Evolutionary conservation across 1,139 yeast species (phyloP).

Genomic region (Tardiomyces blankii): DNA sequence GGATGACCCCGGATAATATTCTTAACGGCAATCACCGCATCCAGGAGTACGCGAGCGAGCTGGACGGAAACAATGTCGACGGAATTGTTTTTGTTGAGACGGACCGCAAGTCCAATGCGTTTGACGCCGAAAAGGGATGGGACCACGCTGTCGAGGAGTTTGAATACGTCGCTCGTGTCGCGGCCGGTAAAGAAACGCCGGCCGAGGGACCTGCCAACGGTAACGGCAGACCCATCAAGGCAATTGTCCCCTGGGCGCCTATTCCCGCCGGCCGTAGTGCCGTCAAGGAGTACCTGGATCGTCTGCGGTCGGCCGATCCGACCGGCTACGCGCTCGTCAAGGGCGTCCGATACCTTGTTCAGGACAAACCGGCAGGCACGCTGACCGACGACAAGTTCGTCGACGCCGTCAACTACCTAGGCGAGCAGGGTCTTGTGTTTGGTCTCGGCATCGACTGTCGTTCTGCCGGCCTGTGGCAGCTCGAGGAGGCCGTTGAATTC

Average conservation of each 20-base stretch:
- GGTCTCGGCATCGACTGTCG: constrained; percentile 34
- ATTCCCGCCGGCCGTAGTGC: constrained; percentile 1
- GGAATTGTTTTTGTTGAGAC: constrained; percentile 26
- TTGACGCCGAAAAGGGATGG: constrained; percentile 12
- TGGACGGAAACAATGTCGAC: constrained; percentile 4
- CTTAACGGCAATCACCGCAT: constrained; percentile 15
- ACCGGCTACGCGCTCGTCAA: constrained; percentile 16
- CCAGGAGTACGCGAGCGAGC: constrained; percentile 14
- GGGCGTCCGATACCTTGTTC: constrained; percentile 33
- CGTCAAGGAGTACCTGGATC: constrained; percentile 9
- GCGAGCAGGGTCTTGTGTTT: constrained; percentile 18
- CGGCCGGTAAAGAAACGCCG: constrained; percentile 6
- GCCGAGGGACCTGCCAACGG: constrained; percentile 3
- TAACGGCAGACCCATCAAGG: not conserved
- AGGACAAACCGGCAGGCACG: constrained; percentile 30
- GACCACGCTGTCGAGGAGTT: constrained; percentile 20
- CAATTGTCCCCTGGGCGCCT: not conserved
- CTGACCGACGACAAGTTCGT: constrained; percentile 22
- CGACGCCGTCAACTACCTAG: constrained; percentile 27
- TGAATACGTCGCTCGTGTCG: constrained; percentile 15
- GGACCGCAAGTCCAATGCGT: constrained; percentile 17
- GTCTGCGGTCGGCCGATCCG: constrained; percentile 5
- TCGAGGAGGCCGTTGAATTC: constrained; percentile 24
- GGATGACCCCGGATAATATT: constrained; percentile 23
- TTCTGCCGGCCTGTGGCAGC: constrained; percentile 31